Percentiles rank a stretch among this genome's conserved stretches.
These are phyloP conservation scores for Vitis rotundifolia DNA, from an alignment of 164 flowering plant species.

Conservation along the genomic window DNA sequence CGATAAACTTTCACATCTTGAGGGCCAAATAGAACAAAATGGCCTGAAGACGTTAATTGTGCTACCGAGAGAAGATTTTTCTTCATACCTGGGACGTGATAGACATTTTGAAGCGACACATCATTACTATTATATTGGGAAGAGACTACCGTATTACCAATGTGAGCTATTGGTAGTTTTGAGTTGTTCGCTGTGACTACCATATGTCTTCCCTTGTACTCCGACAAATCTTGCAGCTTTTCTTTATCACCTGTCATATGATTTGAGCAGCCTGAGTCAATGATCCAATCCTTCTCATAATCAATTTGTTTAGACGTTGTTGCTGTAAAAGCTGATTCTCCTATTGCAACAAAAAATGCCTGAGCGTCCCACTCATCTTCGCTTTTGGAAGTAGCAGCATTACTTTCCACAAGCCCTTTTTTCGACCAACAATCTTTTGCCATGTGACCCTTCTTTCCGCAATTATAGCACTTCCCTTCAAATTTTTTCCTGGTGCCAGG, in stretches of 20 bases:
- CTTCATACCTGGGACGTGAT: slow-evolving; percentile 20
- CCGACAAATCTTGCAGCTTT: neutral
- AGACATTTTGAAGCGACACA: slow-evolving; percentile 9
- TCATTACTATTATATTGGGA: slow-evolving; percentile 2
- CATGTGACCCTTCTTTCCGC: slow-evolving; percentile 9
- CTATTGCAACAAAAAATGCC: neutral
- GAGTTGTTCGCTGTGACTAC: slow-evolving; percentile 17
- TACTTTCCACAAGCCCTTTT: slow-evolving; percentile 2
- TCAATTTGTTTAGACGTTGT: neutral
- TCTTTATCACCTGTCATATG: slow-evolving; percentile 20
- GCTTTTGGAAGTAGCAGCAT: neutral
- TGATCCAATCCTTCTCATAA: slow-evolving; percentile 13
- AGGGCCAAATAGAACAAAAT: slow-evolving; percentile 21
- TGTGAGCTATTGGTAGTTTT: slow-evolving; percentile 11
- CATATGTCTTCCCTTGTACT: slow-evolving; percentile 8
- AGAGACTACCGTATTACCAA: neutral
- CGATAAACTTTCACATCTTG: slow-evolving; percentile 19
- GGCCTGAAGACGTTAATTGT: slow-evolving; percentile 9
- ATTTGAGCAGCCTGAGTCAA: slow-evolving; percentile 14
- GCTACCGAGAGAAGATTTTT: slow-evolving; percentile 19
- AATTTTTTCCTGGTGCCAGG: too few species aligned
- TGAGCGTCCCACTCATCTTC: slow-evolving; percentile 11
- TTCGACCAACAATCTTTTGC: slow-evolving; percentile 7
- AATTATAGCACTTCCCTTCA: neutral
- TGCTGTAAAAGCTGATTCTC: slow-evolving; percentile 8